Evolutionary conservation across 352 stramenopile species (phyloP), one percentile per base, ranked within the genome.

Genomic region (Globisporangium camurandrum): DNA sequence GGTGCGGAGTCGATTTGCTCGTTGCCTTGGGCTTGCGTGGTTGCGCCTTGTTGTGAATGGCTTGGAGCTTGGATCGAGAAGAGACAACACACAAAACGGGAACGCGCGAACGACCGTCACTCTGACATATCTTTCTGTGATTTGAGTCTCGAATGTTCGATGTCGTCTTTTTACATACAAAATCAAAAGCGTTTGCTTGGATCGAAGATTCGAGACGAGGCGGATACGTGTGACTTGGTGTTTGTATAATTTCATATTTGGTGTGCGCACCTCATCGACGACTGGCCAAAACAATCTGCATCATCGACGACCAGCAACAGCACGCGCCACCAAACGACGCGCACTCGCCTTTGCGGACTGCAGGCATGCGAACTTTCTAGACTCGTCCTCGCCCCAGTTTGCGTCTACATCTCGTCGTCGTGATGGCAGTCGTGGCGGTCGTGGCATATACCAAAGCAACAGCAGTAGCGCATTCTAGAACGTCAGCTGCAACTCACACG

Each of bases 131-230:
- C 56, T 63, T 63, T 63, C 52, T 31, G 57, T 52, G 31, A 39
- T 64, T 62, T 51, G 53, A 23, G 26, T 5, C n/a, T 30, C n/a
- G 28, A 12, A n/a, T n/a, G n/a, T n/a, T n/a, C n/a, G n/a, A n/a
- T n/a, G n/a, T 1, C 0, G 0, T 20, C 17, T 19, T 19, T 2
- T 14, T 12, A 39, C 2, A 17, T 17, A 39, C 14, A 17, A 39
- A 20, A 39, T 39, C 33, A 17, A 20, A n/a, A n/a, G n/a, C n/a
- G n/a, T n/a, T n/a, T 28, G 46, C 56, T 28, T 26, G 20, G 34
- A 61, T 84, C 49, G 75, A 86, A 86, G 57, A 56, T 86, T 86
- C 75, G 84, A 86, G 74, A 86, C 78, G 17, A 26, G 23, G n/a
- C n/a, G n/a, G n/a, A n/a, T n/a, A n/a, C n/a, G n/a, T n/a, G n/a